Percentiles rank a stretch among this genome's conserved stretches.
Conservation (phyloP, 1,139 yeast species). For the Lodderomyces metapsilosis region DNA sequence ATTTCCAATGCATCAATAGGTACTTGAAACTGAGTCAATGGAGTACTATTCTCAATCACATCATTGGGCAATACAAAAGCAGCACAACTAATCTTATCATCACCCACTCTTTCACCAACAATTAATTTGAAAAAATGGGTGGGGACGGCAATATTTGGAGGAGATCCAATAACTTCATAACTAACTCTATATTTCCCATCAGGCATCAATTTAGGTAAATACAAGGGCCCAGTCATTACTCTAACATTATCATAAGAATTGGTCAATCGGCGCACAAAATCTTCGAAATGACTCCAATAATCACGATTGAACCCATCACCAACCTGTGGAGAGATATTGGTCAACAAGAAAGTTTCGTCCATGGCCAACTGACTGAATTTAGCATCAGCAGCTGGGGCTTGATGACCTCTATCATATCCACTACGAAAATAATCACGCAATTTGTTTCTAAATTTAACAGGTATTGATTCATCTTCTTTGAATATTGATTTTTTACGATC, state of each 20-base stretch:
- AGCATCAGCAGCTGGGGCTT: slow-evolving; percentile 98
- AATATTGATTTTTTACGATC: slow-evolving; percentile 82
- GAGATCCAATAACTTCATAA: slow-evolving; percentile 94
- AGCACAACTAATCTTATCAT: slow-evolving; percentile 67
- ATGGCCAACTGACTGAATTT: slow-evolving; percentile 85
- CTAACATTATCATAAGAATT: slow-evolving; percentile 68
- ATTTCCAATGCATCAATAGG: slow-evolving; percentile 89
- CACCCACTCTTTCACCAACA: slow-evolving; percentile 65
- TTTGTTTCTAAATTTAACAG: slow-evolving; percentile 69
- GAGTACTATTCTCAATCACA: slow-evolving; percentile 64
- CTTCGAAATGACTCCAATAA: slow-evolving; percentile 95
- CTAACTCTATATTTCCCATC: slow-evolving; percentile 70
- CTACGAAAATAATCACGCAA: slow-evolving; percentile 87
- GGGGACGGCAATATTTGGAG: slow-evolving; percentile 96
- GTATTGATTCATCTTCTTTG: slow-evolving; percentile 84
- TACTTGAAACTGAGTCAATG: slow-evolving; percentile 74
- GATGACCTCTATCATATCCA: slow-evolving; percentile 97
- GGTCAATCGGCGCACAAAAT: slow-evolving; percentile 78
- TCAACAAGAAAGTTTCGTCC: slow-evolving; percentile 88
- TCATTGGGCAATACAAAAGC: slow-evolving; percentile 94
- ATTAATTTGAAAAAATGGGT: slow-evolving; percentile 92
- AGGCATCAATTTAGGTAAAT: slow-evolving; percentile 71
- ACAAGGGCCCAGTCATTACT: slow-evolving; percentile 90
- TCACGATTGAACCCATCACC: slow-evolving; percentile 97
- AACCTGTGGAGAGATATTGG: slow-evolving; percentile 95